A percentile compares a stretch with the other conserved stretches of the same genome.
These are phyloP conservation scores for Melaleuca quinquenervia DNA, from an alignment of 345 rosid species.

Conservation along the genomic window DNA sequence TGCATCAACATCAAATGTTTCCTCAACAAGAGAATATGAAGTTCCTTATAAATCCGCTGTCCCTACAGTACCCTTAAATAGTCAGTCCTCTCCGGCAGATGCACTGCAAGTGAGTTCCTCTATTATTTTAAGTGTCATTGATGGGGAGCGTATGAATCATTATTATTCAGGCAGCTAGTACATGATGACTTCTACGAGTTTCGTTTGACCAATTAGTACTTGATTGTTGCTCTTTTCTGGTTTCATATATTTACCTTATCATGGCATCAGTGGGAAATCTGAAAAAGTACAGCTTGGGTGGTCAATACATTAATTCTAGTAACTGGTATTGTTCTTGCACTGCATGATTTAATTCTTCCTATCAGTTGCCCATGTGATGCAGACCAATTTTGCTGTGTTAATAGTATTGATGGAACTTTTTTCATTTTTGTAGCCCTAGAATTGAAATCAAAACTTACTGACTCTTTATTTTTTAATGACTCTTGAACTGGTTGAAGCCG, in stretches of 20 bases:
- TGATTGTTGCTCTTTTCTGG: neutral
- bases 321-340: neutral
- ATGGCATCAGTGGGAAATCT: neutral
- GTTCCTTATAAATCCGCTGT: slow-evolving; percentile 29
- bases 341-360: neutral
- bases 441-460: neutral
- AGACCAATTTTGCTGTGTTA: neutral
- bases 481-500: slow-evolving; percentile 21
- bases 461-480: neutral
- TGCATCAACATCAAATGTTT: slow-evolving; percentile 41
- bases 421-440: neutral
- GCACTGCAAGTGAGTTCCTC: slow-evolving; percentile 25
- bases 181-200: neutral
- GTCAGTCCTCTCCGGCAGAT: slow-evolving; percentile 19
- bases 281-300: neutral
- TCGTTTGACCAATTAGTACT: neutral
- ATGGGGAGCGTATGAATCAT: neutral
- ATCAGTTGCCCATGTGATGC: neutral
- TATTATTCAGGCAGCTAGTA: neutral
- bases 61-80: slow-evolving; percentile 15
- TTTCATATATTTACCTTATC: neutral
- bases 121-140: neutral
- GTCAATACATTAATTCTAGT: neutral
- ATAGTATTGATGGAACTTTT: neutral
- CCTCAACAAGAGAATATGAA: slow-evolving; percentile 52